These are phyloP conservation scores for Colletotrichum filicis DNA, from an alignment of 2,329 filamentous ascomycete genomes.

Conservation along the genomic window DNA sequence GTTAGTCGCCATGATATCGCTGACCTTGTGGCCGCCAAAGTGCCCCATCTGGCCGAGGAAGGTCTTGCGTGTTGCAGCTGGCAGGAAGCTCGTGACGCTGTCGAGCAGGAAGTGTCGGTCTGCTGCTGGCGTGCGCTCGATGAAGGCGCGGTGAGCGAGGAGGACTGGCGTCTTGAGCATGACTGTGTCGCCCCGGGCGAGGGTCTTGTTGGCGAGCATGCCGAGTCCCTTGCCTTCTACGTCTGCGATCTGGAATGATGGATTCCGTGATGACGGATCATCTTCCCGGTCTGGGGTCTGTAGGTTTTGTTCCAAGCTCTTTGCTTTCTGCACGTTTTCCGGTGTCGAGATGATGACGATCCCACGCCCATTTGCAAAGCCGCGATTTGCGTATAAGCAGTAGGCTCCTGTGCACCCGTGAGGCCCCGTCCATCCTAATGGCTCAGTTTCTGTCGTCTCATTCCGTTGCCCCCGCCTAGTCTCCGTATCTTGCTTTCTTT, in stretches of 20 bases:
- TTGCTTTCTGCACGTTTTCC: slow-evolving; percentile 26
- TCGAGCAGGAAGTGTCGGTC: slow-evolving; percentile 22
- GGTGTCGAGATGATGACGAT: slow-evolving; percentile 51
- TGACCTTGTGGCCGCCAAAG: slow-evolving; percentile 31
- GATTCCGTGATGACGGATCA: neutral
- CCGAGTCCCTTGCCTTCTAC: slow-evolving; percentile 40
- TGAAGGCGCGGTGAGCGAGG: slow-evolving; percentile 33
- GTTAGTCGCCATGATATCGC: slow-evolving; percentile 35
- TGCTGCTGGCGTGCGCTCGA: slow-evolving; percentile 23
- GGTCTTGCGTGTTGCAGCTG: slow-evolving; percentile 6
- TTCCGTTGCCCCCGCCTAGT: neutral
- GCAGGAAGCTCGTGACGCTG: slow-evolving; percentile 15
- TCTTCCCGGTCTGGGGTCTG: neutral
- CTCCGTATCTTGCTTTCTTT: neutral
- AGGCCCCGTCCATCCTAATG: slow-evolving; percentile 26
- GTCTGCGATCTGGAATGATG: slow-evolving; percentile 37
- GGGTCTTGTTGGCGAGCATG: slow-evolving; percentile 39
- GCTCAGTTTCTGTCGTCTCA: neutral
- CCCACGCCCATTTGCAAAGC: slow-evolving; percentile 49
- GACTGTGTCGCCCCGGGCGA: slow-evolving; percentile 36
- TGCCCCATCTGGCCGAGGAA: slow-evolving; percentile 34
- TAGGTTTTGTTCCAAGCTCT: neutral
- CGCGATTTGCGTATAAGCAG: slow-evolving; percentile 49
- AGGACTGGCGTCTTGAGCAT: slow-evolving; percentile 32
- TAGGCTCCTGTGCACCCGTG: slow-evolving; percentile 26